Evolutionary conservation across 2,329 filamentous ascomycete species (phyloP).

Genomic region (Dryadomyces quercivorus): DNA sequence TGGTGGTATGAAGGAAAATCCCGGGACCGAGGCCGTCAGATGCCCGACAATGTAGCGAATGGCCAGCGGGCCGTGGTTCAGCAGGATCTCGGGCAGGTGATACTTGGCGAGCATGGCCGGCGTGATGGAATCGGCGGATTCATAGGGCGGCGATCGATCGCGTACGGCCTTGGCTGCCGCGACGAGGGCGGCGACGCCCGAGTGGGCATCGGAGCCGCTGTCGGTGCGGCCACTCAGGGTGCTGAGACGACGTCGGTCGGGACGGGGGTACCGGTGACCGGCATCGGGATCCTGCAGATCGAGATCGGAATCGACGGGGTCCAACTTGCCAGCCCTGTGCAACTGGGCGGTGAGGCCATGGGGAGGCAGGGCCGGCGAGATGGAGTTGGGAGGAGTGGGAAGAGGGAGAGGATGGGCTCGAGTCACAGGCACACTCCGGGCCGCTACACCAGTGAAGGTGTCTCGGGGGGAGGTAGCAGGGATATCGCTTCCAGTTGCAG

Average conservation of each 20-base stretch:
- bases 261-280: constrained; percentile 17
- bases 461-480: constrained; percentile 51
- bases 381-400: constrained; percentile 88
- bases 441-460: constrained; percentile 63
- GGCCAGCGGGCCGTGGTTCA: constrained; percentile 79
- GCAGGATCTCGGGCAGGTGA: constrained; percentile 80
- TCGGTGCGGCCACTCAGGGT: not conserved
- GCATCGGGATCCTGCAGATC: constrained; percentile 64
- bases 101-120: constrained; percentile 75
- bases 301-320: constrained; percentile 71
- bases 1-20: constrained; percentile 78
- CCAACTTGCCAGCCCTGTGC: constrained; percentile 40
- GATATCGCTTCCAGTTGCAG: constrained; percentile 53
- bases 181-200: constrained; percentile 4
- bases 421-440: constrained; percentile 51
- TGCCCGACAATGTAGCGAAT: constrained; percentile 95
- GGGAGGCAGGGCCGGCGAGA: constrained; percentile 76
- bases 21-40: constrained; percentile 83
- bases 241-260: constrained; percentile 16
- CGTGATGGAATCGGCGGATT: constrained; percentile 74
- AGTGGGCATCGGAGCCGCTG: not conserved
- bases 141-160: constrained; percentile 39
- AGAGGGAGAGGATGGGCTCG: constrained; percentile 58
- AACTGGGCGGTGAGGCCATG: constrained; percentile 64
- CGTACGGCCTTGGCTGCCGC: constrained; percentile 5